Evolutionary conservation across 371 early-diverging fungal species (phyloP).

Genomic region (Synchytrium microbalum): DNA sequence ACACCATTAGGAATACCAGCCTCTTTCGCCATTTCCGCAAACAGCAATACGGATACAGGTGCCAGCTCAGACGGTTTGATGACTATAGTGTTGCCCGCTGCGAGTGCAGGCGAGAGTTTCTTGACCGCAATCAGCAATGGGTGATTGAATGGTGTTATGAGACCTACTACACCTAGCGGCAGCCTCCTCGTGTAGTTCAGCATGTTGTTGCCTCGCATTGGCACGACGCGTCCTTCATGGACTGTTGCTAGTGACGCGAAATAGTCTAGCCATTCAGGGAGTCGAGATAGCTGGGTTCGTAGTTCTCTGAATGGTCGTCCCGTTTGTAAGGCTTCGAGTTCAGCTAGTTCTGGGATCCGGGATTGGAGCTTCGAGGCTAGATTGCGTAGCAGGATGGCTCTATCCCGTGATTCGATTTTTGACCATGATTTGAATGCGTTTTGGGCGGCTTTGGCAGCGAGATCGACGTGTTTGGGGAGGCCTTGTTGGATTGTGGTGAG

Average conservation of each 20-base stretch:
- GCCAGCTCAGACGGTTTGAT: constrained; percentile 74
- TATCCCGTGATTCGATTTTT: too few relatives aligned
- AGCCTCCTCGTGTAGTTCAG: constrained; percentile 7
- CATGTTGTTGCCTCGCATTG: constrained; percentile 15
- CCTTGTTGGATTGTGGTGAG: too few relatives aligned
- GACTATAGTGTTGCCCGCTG: constrained; percentile 41
- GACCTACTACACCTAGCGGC: constrained; percentile 33
- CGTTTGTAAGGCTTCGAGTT: constrained; percentile 12
- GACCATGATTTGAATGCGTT: too few relatives aligned
- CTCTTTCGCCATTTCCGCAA: constrained; percentile 63
- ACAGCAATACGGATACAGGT: constrained; percentile 71
- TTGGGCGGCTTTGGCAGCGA: too few relatives aligned
- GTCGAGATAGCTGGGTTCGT: constrained; percentile 9
- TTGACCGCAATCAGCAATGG: constrained; percentile 87
- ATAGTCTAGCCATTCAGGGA: constrained; percentile 18
- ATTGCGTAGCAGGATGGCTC: too few relatives aligned
- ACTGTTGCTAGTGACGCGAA: constrained; percentile 10
- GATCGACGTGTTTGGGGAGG: too few relatives aligned
- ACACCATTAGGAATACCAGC: constrained; percentile 88
- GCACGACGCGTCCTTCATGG: constrained; percentile 11
- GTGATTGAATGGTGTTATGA: constrained; percentile 94
- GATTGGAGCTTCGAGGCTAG: neutral
- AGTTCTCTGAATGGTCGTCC: constrained; percentile 15
- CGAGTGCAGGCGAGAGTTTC: constrained; percentile 49
- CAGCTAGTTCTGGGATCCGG: constrained; percentile 5